Conservation (phyloP, 139 green algal genomes). For the Chlorella vulgaris region DNA sequence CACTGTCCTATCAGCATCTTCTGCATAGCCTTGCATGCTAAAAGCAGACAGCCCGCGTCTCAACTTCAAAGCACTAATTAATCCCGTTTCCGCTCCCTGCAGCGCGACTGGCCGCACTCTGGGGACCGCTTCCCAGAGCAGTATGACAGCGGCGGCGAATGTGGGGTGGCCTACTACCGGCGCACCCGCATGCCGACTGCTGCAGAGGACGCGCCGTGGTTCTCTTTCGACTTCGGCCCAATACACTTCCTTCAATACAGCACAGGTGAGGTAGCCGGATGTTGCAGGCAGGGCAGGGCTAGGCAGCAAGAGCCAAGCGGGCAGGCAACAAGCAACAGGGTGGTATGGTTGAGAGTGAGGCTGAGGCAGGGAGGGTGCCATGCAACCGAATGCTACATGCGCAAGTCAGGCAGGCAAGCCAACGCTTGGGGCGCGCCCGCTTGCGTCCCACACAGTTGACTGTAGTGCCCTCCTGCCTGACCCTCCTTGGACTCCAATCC, state of each 20-base stretch:
- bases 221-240: slow-evolving; percentile 75
- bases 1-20: too few relatives aligned
- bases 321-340: too few relatives aligned
- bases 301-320: not conserved
- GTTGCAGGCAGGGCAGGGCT: not conserved
- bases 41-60: too few relatives aligned
- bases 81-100: too few relatives aligned
- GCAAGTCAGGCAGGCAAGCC: too few relatives aligned
- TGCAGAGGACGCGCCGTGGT: slow-evolving; percentile 27
- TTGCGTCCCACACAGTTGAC: not conserved
- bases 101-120: slow-evolving; percentile 67
- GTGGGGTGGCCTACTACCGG: slow-evolving; percentile 58
- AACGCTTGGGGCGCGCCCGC: too few relatives aligned
- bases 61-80: too few relatives aligned
- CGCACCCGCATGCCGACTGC: slow-evolving; percentile 48
- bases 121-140: slow-evolving; percentile 29
- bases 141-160: slow-evolving; percentile 71
- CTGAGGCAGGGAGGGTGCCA: too few relatives aligned
- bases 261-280: slow-evolving; percentile 40
- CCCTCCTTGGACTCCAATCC: not conserved
- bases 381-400: too few relatives aligned
- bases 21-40: too few relatives aligned
- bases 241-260: slow-evolving; percentile 81
- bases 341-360: too few relatives aligned
- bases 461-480: not conserved